Conservation (phyloP, 1,284 basidiomycete genomes). For the Papiliotrema laurentii region DNA sequence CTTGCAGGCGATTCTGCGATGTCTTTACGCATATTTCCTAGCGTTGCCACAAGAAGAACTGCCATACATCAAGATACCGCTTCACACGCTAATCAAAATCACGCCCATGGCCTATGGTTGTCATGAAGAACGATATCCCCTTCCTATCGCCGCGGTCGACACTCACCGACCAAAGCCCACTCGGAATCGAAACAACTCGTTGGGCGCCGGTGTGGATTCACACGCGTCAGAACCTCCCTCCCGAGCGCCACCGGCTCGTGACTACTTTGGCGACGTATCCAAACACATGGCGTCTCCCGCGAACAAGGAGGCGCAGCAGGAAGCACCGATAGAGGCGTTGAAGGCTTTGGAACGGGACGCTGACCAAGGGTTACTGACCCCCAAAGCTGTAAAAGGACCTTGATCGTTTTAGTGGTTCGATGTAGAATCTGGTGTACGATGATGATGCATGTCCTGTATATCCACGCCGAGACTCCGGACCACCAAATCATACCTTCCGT, state of each 20-base stretch:
- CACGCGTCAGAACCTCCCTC: neutral
- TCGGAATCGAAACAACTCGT: neutral
- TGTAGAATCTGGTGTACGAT: neutral
- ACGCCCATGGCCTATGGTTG: conserved; percentile 98
- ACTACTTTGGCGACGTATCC: conserved; percentile 8
- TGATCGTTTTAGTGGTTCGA: neutral
- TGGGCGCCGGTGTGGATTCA: neutral
- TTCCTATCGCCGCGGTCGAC: conserved; percentile 87
- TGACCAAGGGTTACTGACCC: conserved; percentile 1
- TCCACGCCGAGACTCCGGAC: neutral
- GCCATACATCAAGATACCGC: conserved; percentile 93
- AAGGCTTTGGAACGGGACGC: conserved; percentile 4
- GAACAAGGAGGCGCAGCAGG: neutral
- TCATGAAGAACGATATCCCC: conserved; percentile 84
- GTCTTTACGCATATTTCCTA: conserved; percentile 94
- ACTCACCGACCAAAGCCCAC: conserved; percentile 85
- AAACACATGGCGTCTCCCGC: neutral
- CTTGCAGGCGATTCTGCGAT: conserved; percentile 75
- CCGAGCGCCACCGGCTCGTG: neutral
- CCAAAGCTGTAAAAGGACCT: conserved; percentile 3
- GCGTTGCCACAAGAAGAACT: conserved; percentile 87
- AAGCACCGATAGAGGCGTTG: conserved; percentile 1
- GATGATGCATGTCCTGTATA: neutral
- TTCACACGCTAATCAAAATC: conserved; percentile 97
- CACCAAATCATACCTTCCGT: too few species aligned